Base-by-base conservation (phyloP, 306 rosid species). In the Lotus japonicus region DNA sequence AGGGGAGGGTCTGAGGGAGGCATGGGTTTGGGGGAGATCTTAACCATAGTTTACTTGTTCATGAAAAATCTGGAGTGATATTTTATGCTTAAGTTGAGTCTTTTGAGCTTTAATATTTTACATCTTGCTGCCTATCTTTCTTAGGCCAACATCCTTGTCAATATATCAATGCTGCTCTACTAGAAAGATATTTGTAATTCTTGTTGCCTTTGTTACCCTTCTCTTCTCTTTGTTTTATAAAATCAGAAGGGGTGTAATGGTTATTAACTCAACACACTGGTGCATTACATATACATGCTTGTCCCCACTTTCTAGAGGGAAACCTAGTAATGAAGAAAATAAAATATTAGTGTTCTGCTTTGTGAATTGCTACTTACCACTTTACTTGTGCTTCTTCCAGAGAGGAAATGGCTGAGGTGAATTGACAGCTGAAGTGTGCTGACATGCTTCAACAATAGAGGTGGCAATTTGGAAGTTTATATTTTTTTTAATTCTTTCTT, bases 361-460 rank as follows among this genome's bases (percentile, higher is more conserved):
- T 58, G 10, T 62, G 58, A 7, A 7, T 49, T 12, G 6, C n/a
- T 51, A 44, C 81, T 79, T 9, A 81, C 61, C 70, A n/a, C 66
- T 77, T 72, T 44, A 58, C 61, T 70, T 74, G 19, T 82, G 58
- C 63, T 77, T 73, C 49, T 75, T 83, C 69, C 97, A 91, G 97
- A 91, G 83, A 91, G 87, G 79, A 88, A 81, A 74, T 91, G 97
- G 97, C 87, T 85, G 72, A 86, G 95, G 78, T 91, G 85, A 87
- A 80, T 51, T 23, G 45, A 67, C 53, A 68, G 69, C 53, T 35
- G 61, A 79, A 64, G 52, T 44, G 73, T 59, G 43, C 43, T 68
- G 57, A 73, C 41, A 66, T 58, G 54, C 57, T 19, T 72, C 76
- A 23, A 69, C 71, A 50, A 61, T 55, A 42, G 80, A 16, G 23